Conservation (phyloP, 2,329 filamentous ascomycete species). For the Apiospora aurea region DNA sequence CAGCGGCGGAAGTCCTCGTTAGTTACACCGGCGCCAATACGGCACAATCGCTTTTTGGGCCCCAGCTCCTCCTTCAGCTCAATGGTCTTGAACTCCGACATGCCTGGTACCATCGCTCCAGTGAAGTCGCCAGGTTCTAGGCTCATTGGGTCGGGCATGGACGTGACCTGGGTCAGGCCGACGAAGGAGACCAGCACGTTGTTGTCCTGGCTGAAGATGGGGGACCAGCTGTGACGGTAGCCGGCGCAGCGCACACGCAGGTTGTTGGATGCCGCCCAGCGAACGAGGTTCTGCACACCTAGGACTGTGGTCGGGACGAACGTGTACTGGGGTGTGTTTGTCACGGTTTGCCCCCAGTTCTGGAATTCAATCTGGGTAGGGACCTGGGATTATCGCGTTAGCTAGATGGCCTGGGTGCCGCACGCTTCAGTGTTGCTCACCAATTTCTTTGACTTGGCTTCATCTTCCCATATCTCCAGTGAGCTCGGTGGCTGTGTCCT, state of each 20-base stretch:
- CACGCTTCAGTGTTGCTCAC: not conserved
- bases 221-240: constrained; percentile 52
- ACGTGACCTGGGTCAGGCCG: constrained; percentile 46
- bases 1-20: constrained; percentile 55
- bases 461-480: constrained; percentile 17
- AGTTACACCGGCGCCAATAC: constrained; percentile 52
- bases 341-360: constrained; percentile 51
- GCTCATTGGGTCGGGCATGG: constrained; percentile 46
- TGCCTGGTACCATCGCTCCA: constrained; percentile 31
- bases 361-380: constrained; percentile 37
- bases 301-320: constrained; percentile 50
- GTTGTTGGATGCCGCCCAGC: constrained; percentile 43
- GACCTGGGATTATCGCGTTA: not conserved
- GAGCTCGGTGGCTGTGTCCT: too few relatives aligned
- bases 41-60: constrained; percentile 44
- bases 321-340: constrained; percentile 48
- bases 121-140: constrained; percentile 35
- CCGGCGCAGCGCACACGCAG: constrained; percentile 50
- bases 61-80: constrained; percentile 41
- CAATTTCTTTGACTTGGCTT: not conserved
- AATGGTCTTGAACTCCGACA: constrained; percentile 48
- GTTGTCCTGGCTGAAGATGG: constrained; percentile 48
- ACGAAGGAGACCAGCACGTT: constrained; percentile 52
- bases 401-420: not conserved
- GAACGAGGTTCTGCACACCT: constrained; percentile 50